Percentiles rank a stretch among this genome's conserved stretches.
These are phyloP conservation scores for Juglanconis juglandina DNA, from an alignment of 2,329 filamentous ascomycete genomes.

Conservation along the genomic window DNA sequence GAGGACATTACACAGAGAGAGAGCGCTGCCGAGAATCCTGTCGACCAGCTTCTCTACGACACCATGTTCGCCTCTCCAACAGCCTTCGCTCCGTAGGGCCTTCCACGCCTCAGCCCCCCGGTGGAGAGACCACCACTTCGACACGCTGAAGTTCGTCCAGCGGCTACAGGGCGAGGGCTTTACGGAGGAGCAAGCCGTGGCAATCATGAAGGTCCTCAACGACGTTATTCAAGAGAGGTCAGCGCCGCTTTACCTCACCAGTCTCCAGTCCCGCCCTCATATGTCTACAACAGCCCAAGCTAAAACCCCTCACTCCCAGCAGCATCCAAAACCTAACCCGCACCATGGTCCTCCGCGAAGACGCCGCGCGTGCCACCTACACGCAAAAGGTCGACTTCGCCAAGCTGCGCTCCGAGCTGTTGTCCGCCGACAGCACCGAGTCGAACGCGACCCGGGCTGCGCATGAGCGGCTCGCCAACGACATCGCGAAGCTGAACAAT, in stretches of 20 bases:
- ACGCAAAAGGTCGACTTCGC: constrained; percentile 96
- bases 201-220: constrained; percentile 97
- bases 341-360: constrained; percentile 96
- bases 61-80: constrained; percentile 24
- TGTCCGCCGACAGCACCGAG: constrained; percentile 89
- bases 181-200: constrained; percentile 88
- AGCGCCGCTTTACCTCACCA: constrained; percentile 1
- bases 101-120: constrained; percentile 67
- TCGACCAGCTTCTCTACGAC: background rate
- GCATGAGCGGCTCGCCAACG: constrained; percentile 89
- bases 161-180: constrained; percentile 86
- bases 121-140: constrained; percentile 86
- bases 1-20: constrained; percentile 23
- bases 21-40: background rate
- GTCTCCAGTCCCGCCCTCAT: background rate
- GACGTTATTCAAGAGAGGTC: constrained; percentile 95
- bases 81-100: constrained; percentile 35
- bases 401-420: constrained; percentile 89
- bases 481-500: constrained; percentile 88
- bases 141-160: constrained; percentile 96
- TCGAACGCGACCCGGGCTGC: constrained; percentile 81
- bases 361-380: constrained; percentile 76
- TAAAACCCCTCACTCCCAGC: constrained; percentile 1
- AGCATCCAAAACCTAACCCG: constrained; percentile 95
- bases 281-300: background rate